Evolutionary conservation across 2,329 filamentous ascomycete genomes (phyloP), one percentile per base, ranked within the genome.

Genomic region (Verticillium dahliae): DNA sequence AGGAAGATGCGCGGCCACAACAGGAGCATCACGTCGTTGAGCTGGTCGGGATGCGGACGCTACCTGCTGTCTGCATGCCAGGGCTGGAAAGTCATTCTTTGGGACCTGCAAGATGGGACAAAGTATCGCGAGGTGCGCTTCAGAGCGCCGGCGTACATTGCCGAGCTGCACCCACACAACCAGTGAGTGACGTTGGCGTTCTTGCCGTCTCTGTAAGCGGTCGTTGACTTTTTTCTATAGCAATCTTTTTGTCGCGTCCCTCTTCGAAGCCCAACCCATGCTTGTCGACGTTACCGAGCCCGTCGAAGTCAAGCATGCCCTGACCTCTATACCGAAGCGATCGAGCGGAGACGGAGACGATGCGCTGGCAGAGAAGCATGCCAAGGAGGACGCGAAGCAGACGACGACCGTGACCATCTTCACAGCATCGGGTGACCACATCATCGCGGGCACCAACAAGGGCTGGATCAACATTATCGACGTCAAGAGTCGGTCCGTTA

Each of bases 401-500:
- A 92, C 92, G 72, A 98, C 95, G 0, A 98, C 94, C 4, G 92
- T 92, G 31, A 91, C 92, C 1, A 87, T 97, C 38, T 99, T 96
- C 80, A 94, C 92, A 0, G 85, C 87, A 1, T 85, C 88, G 0
- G 95, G 95, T 58, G 88, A 93, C 56, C 91, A 98, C 74, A 92
- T 99, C 64, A 84, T 99, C 38, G 87, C 92, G 1, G 96, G 92
- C 45, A 99, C 95, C 4, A 97, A 89, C 68, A 98, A 97, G 75
- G 95, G 95, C 61, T 96, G 92, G 82, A 82, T 99, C 63, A 99
- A 99, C 75, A 91, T 99, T 64, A 95, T 99, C 70, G 91, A 96
- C 68, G 89, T 90, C 2, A 84, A 85, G 64, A 91, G 91, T 0
- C 87, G 86, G 70, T 86, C 91, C 65, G 91, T 94, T 11, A 91